These are phyloP conservation scores for Avena eriantha DNA, from an alignment of 176 grass and related monocot genomes.

Conservation along the genomic window DNA sequence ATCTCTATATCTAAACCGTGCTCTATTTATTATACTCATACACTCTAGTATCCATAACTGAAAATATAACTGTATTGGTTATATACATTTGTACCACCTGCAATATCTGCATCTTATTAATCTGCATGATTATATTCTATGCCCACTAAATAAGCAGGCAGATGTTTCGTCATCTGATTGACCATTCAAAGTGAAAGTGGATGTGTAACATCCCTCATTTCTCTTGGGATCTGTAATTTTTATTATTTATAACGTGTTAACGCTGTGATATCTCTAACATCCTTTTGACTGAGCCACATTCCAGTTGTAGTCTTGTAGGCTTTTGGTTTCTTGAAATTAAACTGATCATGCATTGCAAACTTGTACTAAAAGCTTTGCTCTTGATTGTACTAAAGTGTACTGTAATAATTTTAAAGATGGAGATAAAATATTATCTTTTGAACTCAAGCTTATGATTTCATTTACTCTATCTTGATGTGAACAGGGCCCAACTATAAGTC, in stretches of 20 bases:
- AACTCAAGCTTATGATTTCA: constrained; percentile 11
- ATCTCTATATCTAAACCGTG: not conserved
- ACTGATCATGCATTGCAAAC: constrained; percentile 1
- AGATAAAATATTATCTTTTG: constrained; percentile 8
- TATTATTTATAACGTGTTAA: constrained; percentile 7
- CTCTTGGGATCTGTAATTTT: not conserved
- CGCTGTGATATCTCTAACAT: constrained; percentile 13
- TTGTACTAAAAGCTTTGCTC: constrained; percentile 7
- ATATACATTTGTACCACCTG: constrained; percentile 7
- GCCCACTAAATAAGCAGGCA: not conserved
- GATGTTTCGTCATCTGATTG: not conserved
- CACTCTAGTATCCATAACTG: not conserved
- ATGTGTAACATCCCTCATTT: not conserved
- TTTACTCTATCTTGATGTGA: constrained; percentile 48
- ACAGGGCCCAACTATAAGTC: constrained; percentile 96
- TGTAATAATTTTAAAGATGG: constrained; percentile 31
- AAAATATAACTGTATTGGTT: not conserved
- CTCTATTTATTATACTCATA: not conserved
- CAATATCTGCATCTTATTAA: constrained; percentile 13
- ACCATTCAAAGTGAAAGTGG: not conserved
- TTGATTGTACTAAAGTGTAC: constrained; percentile 8
- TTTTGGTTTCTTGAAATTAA: constrained; percentile 18
- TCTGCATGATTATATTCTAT: constrained; percentile 1
- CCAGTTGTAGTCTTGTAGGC: not conserved
- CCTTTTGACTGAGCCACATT: not conserved